Base-by-base conservation (phyloP, 208 protist species). In the Crithidia mellificae region DNA sequence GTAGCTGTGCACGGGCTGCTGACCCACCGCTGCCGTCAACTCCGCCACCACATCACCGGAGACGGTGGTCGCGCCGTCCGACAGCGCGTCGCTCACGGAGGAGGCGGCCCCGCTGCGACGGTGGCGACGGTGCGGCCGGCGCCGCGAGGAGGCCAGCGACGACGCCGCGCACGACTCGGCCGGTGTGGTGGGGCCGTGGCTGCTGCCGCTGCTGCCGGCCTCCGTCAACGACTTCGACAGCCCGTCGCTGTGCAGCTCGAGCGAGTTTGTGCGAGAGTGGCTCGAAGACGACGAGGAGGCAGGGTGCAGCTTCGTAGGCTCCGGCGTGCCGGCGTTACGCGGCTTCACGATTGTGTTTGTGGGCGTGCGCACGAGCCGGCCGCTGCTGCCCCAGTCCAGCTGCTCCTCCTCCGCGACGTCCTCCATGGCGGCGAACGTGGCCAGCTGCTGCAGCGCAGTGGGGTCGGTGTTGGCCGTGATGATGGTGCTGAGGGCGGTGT, bases 351-450 rank as follows among this genome's bases (percentile, higher is more conserved):
- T 25, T 0, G 50, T 46, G 38, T 58, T 44, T 6, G 59, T 29
- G 19, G 56, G 69, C 27, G 25, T 14, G 9, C 25, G 74, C 25
- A 71, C 61, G 47, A 85, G 64, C 15, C 63, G 55, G 32, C 57
- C 50, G 39, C 62, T 68, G 24, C 78, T 75, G 19, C 83, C 86
- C 80, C 86, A 92, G 68, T 87, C 79, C 12, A 92, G 74, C 12
- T 90, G 56, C 54, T 92, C 77, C 74, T 90, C 84, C 70, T 92
- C 83, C 34, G 83, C 87, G 2, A 83, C 72, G 12, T 81, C 81
- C 39, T 78, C 68, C 63, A 92, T 56, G 12, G 87, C 81, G 4
- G 72, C 80, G 58, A 92, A 92, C 41, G 77, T 86, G 27, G 81
- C 83, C 32, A 92, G 71, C 69, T 92, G 84, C 65, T 87, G 77